Conservation (phyloP, 2,329 filamentous ascomycete species). For the Aspergillus proliferans region DNA sequence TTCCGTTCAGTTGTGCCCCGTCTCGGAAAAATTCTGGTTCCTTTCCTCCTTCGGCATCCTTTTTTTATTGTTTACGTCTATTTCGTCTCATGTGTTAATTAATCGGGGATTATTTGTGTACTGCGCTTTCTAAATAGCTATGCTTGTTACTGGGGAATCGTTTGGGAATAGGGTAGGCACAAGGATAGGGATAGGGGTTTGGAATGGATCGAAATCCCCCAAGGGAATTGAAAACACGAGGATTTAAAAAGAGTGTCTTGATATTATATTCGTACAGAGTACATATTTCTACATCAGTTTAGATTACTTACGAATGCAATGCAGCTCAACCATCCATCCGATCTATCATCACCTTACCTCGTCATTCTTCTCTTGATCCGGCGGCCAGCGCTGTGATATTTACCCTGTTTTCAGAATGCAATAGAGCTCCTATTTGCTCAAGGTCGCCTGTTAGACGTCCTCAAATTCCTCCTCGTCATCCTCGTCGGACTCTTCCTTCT, state of each 20-base stretch:
- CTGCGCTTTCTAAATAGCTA: neutral
- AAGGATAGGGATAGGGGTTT: neutral
- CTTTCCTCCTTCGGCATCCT: slow-evolving; percentile 3
- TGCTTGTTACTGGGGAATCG: neutral
- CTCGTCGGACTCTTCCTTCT: slow-evolving; percentile 37
- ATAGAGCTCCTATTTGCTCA: too few relatives aligned
- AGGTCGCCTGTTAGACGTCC: slow-evolving; percentile 26
- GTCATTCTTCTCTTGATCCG: too few relatives aligned
- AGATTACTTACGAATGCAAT: too few relatives aligned
- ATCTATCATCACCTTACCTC: too few relatives aligned
- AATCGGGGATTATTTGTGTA: slow-evolving; percentile 1
- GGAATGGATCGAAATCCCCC: too few relatives aligned
- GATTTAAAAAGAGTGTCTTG: too few relatives aligned
- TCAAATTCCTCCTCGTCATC: slow-evolving; percentile 43
- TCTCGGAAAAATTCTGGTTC: slow-evolving; percentile 4
- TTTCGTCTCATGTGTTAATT: slow-evolving; percentile 3
- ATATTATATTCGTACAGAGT: too few relatives aligned
- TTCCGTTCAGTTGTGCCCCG: slow-evolving; percentile 5
- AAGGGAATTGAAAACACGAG: too few relatives aligned
- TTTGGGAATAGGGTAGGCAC: neutral
- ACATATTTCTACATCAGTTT: too few relatives aligned
- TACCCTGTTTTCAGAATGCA: too few relatives aligned
- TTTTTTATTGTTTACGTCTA: neutral
- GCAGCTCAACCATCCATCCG: too few relatives aligned
- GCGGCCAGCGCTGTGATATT: too few relatives aligned